Evolutionary conservation across 371 early-diverging fungal genomes (phyloP), one percentile per base, ranked within the genome.

Genomic region (Zopfochytrium polystomum): DNA sequence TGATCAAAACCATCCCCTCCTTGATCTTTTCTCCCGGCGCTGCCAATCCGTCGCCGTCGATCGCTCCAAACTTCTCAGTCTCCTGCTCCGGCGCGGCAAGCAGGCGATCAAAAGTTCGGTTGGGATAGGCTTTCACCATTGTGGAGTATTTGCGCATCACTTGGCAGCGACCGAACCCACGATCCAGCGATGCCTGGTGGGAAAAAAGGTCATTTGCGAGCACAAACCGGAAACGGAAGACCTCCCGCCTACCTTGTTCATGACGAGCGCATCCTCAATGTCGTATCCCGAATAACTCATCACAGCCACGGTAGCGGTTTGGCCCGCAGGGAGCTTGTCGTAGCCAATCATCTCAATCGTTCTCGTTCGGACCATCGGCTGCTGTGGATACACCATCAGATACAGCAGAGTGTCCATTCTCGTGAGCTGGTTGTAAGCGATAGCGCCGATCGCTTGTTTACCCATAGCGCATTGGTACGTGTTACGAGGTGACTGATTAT

Each of bases 211-310:
- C 18, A 51, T 52, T 25, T 45, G 34, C 34, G 2, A 62, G 1
- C 9, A 55, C 43, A 33, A 35, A 35, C 9, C 30, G 15, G 15
- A 6, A n/a, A 32, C 33, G 22, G 23, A 67, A 4, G 50, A 22
- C 11, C 45, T 49, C 32, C 27, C 33, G 42, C 51, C 3, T 67
- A 82, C 85, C 80, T 92, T 94, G 82, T 99, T 99, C 51, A 99
- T 62, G 2, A 99, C 93, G 63, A 99, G 73, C 18, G 99, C 98
- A 84, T 99, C 99, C 84, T 99, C 99, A 77, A 98, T 98, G 85
- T 99, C 98, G 80, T 99, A 99, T 45, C 99, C 99, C 52, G 93
- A 91, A 72, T 98, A 99, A 80, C 90, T 89, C 99, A 99, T 98
- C 55, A 99, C 98, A 52, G 99, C 99, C 5, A 99, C 96, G 25